Conservation (phyloP, 164 flowering plant genomes). For the Magnolia changhungtana region DNA sequence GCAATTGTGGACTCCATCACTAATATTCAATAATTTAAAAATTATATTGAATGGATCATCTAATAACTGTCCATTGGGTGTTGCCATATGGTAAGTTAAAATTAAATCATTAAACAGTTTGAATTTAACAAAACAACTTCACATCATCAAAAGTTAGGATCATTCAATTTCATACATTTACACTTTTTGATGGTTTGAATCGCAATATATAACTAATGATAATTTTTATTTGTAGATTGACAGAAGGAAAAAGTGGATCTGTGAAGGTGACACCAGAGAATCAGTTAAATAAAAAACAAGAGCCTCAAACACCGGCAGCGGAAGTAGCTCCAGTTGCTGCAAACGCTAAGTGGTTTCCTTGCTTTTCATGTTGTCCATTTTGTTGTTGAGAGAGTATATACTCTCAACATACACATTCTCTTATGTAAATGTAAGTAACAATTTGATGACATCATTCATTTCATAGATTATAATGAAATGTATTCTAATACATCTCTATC, state of each 20-base stretch:
- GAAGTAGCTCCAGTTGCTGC: slow-evolving; percentile 3
- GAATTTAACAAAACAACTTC: background rate
- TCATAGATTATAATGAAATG: background rate
- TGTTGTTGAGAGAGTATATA: slow-evolving; percentile 27
- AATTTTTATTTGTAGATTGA: slow-evolving; percentile 28
- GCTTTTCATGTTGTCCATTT: slow-evolving; percentile 39
- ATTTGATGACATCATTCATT: background rate
- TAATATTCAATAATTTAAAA: too few species aligned
- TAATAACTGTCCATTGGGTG: too few species aligned
- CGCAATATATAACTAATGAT: background rate
- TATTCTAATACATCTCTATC: too few species aligned
- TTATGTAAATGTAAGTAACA: background rate
- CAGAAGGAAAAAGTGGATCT: slow-evolving; percentile 29
- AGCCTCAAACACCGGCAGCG: background rate
- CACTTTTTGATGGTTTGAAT: background rate
- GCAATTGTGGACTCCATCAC: background rate
- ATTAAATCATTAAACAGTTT: too few species aligned
- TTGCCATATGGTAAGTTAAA: too few species aligned
- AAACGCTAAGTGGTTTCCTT: slow-evolving; percentile 35
- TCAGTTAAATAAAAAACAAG: background rate
- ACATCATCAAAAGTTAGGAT: background rate
- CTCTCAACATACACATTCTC: background rate
- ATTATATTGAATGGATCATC: background rate
- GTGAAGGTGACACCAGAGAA: slow-evolving; percentile 6
- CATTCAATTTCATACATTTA: background rate